phyloP scores from a whole-genome alignment of 2,329 filamentous ascomycete species.

The Emmonsiellopsis sp. region DNA sequence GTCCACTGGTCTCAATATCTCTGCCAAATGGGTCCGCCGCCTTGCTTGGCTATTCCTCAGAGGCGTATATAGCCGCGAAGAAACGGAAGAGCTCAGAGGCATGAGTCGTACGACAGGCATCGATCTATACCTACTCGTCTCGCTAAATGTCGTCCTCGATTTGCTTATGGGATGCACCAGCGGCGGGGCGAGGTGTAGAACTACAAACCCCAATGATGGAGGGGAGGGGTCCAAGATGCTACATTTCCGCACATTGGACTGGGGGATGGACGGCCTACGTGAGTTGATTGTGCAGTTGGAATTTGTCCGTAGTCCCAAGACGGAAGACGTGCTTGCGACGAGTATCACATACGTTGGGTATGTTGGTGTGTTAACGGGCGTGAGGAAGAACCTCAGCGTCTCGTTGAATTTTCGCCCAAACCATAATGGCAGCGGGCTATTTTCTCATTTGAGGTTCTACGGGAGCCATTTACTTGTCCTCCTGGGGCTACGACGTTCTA shows the following conservation, averaged over 20 bases:
- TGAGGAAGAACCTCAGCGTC: constrained; percentile 36
- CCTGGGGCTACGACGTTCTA: constrained; percentile 43
- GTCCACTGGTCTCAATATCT: constrained; percentile 19
- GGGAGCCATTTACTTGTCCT: constrained; percentile 40
- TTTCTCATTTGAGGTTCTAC: constrained; percentile 12
- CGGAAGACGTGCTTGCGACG: constrained; percentile 32
- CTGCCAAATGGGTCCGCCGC: constrained; percentile 19
- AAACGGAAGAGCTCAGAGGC: constrained; percentile 52
- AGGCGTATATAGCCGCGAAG: constrained; percentile 44
- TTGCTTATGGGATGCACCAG: constrained; percentile 57
- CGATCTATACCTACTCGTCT: constrained; percentile 50
- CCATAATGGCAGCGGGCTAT: constrained; percentile 17
- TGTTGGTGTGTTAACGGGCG: constrained; percentile 41
- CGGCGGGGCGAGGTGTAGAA: constrained; percentile 32
- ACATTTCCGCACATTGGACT: constrained; percentile 41
- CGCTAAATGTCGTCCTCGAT: constrained; percentile 55
- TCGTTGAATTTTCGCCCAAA: constrained; percentile 39
- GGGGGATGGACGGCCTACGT: constrained; percentile 44
- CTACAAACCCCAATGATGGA: constrained; percentile 6
- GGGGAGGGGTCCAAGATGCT: constrained; percentile 20
- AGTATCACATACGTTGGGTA: constrained; percentile 43
- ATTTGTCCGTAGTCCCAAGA: constrained; percentile 30
- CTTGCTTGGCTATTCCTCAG: constrained; percentile 41
- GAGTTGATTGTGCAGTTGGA: constrained; percentile 44
- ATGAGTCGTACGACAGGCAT: constrained; percentile 44